A percentile compares a stretch with the other conserved stretches of the same genome.
phyloP scores from a whole-genome alignment of 768 basidiomycete genomes.

The Suillus discolor region DNA sequence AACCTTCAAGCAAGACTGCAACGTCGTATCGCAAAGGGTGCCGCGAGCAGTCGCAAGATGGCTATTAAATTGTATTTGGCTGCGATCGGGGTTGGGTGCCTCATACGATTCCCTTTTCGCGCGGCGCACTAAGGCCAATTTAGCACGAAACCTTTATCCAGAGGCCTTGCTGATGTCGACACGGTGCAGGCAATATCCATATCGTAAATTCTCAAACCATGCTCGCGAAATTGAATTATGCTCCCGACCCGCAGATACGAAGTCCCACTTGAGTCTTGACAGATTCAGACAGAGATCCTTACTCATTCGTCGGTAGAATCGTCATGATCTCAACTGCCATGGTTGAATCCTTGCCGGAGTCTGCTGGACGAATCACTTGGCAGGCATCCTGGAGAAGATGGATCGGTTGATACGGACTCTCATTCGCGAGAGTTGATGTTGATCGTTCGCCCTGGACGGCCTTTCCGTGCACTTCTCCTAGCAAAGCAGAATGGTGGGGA shows the following conservation, averaged over 20 bases:
- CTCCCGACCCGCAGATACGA: not conserved
- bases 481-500: not conserved
- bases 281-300: too few species aligned
- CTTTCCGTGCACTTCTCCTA: slow-evolving; percentile 2
- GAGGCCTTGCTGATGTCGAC: too few species aligned
- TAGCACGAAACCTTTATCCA: too few species aligned
- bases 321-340: not conserved
- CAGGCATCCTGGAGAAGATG: not conserved
- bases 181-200: too few species aligned
- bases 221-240: not conserved
- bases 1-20: not conserved
- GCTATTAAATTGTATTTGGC: not conserved
- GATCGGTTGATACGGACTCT: not conserved
- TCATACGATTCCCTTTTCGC: too few species aligned
- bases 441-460: not conserved
- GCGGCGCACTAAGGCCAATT: too few species aligned
- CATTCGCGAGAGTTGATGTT: not conserved
- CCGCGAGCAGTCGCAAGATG: not conserved
- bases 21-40: not conserved
- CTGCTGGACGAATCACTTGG: too few species aligned
- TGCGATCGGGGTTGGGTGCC: not conserved
- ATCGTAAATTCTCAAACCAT: too few species aligned
- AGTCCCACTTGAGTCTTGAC: too few species aligned
- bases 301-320: too few species aligned
- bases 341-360: not conserved